A percentile compares a stretch with the other conserved stretches of the same genome.
These are phyloP conservation scores for Tetracladium maxilliforme DNA, from an alignment of 2,329 filamentous ascomycete genomes.

Conservation along the genomic window DNA sequence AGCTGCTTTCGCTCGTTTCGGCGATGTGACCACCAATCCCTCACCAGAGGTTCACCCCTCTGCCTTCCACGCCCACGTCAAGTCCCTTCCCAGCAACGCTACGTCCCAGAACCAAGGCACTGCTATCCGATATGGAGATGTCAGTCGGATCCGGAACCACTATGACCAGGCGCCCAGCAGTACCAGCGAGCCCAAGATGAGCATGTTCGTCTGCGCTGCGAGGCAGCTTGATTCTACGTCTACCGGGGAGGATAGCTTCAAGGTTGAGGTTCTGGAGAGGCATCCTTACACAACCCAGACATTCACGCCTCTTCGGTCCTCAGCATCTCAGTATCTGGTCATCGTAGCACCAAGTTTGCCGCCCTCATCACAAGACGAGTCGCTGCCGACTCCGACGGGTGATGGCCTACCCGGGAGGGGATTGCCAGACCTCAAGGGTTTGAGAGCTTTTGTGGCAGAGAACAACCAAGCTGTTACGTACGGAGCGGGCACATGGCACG, in stretches of 20 bases:
- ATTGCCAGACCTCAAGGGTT: constrained; percentile 54
- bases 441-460: constrained; percentile 67
- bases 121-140: constrained; percentile 72
- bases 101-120: constrained; percentile 70
- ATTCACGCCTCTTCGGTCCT: constrained; percentile 62
- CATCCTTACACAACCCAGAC: constrained; percentile 93
- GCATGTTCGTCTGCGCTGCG: constrained; percentile 77
- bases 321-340: constrained; percentile 55
- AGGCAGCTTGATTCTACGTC: constrained; percentile 30
- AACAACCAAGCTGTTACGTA: constrained; percentile 82
- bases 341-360: constrained; percentile 72
- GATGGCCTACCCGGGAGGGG: constrained; percentile 35
- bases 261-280: constrained; percentile 64
- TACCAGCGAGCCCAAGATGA: constrained; percentile 51
- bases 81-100: constrained; percentile 25
- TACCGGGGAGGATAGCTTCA: constrained; percentile 27
- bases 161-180: constrained; percentile 53
- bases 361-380: constrained; percentile 17
- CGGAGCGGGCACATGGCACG: constrained; percentile 85
- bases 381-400: constrained; percentile 21
- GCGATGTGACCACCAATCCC: constrained; percentile 69
- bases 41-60: constrained; percentile 37
- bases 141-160: constrained; percentile 58
- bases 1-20: constrained; percentile 61
- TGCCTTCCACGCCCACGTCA: constrained; percentile 9